Evolutionary conservation across 2,329 filamentous ascomycete genomes (phyloP), one percentile per base, ranked within the genome.

Genomic region (Pezicula rhizophila): DNA sequence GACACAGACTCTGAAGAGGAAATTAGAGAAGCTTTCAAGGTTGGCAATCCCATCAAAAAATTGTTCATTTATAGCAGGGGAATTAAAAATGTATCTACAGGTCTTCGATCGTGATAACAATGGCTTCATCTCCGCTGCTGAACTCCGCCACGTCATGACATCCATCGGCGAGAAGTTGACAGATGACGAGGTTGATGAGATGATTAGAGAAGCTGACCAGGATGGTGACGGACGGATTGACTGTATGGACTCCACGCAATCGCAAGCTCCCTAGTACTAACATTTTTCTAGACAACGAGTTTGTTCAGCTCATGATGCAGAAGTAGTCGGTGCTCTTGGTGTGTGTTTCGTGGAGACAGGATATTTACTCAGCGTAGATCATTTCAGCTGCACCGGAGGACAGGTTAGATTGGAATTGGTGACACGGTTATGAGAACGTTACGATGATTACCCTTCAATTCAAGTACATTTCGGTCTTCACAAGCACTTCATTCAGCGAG

Each of bases 261-360:
- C n/a, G 23, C n/a, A 14, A 5, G 35, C 17, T 33, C 7, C 8
- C n/a, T n/a, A 11, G 68, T 64, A 67, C 64, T 51, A 31, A 50
- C 28, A 14, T 18, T 37, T 15, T 43, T 42, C 4, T 61, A 92
- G 87, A 92, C 75, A 92, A 92, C 76, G 88, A 93, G 72, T 93
- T 93, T 66, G 88, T 93, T 62, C 88, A 93, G 75, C 84, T 93
- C 67, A 93, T 93, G 88, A 92, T 93, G 88, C 88, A 93, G 79
- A 92, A 92, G 78, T 92, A 88, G 50, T 56, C 17, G 31, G 38
- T 42, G 14, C 35, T 47, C 14, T 17, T 7, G 18, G 18, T 8
- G 10, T 14, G 35, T 38, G 35, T 20, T 15, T 17, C 5, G n/a
- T 15, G 35, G 35, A 38, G 35, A 15, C 35, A 38, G 18, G n/a